Conservation (phyloP, 768 basidiomycete species). For the Royoungia palumana region DNA sequence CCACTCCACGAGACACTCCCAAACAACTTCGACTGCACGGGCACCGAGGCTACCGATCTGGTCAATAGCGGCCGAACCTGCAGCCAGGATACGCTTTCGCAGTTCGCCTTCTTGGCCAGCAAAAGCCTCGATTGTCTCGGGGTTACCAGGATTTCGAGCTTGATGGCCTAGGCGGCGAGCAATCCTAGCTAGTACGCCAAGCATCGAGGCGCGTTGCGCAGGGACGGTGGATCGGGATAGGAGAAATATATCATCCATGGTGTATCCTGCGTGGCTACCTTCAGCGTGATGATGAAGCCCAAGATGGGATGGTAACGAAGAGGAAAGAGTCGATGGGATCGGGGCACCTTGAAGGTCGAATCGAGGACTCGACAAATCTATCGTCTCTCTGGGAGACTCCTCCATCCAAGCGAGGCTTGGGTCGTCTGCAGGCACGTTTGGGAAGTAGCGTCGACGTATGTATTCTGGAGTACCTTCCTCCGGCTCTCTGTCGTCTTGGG, state of each 20-base stretch:
- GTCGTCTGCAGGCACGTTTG: slow-evolving; percentile 61
- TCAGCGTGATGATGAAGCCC: slow-evolving; percentile 92
- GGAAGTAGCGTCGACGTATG: slow-evolving; percentile 83
- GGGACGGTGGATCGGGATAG: slow-evolving; percentile 78
- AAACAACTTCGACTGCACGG: slow-evolving; percentile 66
- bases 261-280: slow-evolving; percentile 76
- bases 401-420: slow-evolving; percentile 82
- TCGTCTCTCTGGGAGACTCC: slow-evolving; percentile 10
- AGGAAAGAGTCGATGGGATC: slow-evolving; percentile 53
- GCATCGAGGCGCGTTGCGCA: slow-evolving; percentile 80
- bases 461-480: slow-evolving; percentile 79
- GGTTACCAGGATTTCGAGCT: background rate
- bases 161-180: slow-evolving; percentile 34
- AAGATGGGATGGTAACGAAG: slow-evolving; percentile 72
- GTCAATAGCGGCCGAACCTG: slow-evolving; percentile 61
- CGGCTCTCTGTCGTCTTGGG: slow-evolving; percentile 25
- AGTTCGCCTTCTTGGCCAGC: slow-evolving; percentile 39
- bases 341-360: slow-evolving; percentile 76
- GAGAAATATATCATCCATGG: slow-evolving; percentile 78
- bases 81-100: slow-evolving; percentile 61
- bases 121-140: slow-evolving; percentile 10
- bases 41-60: slow-evolving; percentile 67
- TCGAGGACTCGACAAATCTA: slow-evolving; percentile 39
- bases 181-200: slow-evolving; percentile 65
- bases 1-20: slow-evolving; percentile 74